These are phyloP conservation scores for Capronia americana DNA, from an alignment of 2,329 filamentous ascomycete species.

Conservation along the genomic window DNA sequence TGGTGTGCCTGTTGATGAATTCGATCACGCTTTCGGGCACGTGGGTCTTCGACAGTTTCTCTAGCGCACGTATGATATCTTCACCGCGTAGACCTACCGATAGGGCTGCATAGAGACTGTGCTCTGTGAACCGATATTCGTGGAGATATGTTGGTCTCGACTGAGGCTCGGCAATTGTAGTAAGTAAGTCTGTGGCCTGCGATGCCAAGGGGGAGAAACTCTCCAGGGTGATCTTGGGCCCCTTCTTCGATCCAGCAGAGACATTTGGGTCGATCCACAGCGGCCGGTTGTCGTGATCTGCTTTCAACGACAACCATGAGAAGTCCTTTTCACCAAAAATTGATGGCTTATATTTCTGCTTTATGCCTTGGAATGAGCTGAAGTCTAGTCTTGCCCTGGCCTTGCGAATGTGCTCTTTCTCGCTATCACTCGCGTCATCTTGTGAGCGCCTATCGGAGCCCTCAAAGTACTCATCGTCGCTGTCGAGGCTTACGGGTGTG, in stretches of 20 bases:
- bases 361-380: slow-evolving; percentile 56
- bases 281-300: slow-evolving; percentile 86
- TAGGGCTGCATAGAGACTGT: slow-evolving; percentile 93
- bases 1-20: slow-evolving; percentile 82
- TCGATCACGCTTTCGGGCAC: slow-evolving; percentile 79
- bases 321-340: slow-evolving; percentile 73
- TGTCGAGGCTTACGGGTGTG: slow-evolving; percentile 53
- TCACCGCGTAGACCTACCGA: slow-evolving; percentile 88
- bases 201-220: slow-evolving; percentile 88
- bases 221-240: slow-evolving; percentile 82
- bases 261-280: slow-evolving; percentile 83
- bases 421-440: slow-evolving; percentile 50
- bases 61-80: slow-evolving; percentile 88
- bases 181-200: slow-evolving; percentile 91
- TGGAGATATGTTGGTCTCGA: slow-evolving; percentile 90
- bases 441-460: slow-evolving; percentile 52
- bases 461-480: slow-evolving; percentile 63
- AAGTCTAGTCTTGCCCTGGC: slow-evolving; percentile 58
- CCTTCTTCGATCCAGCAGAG: slow-evolving; percentile 60
- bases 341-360: slow-evolving; percentile 59
- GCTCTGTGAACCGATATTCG: slow-evolving; percentile 88
- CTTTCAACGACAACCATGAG: slow-evolving; percentile 80
- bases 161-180: slow-evolving; percentile 91
- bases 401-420: slow-evolving; percentile 52
- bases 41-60: slow-evolving; percentile 86